Evolutionary conservation across 2,329 filamentous ascomycete species (phyloP), one percentile per base, ranked within the genome.

Genomic region (Dryadomyces quercus-mongolicae): DNA sequence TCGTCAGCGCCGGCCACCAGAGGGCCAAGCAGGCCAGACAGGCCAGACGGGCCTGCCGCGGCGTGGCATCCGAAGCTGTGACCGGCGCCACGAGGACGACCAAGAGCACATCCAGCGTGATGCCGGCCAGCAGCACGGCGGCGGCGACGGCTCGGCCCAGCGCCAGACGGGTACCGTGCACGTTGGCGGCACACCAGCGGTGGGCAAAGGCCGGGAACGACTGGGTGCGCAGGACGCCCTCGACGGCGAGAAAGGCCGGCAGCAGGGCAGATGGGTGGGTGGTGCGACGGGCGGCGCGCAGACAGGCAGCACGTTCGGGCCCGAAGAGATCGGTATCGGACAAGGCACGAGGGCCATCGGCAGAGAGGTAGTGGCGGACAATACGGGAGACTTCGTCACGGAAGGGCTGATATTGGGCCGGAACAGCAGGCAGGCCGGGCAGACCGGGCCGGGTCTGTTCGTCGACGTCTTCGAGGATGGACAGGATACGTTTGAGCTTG

Each of bases 211-310:
- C 64, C 2, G 70, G 69, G 56, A 73, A 70, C 5, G 65, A 64
- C 47, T 66, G 64, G 25, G 64, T 63, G 51, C 68, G 64, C 15
- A 74, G 63, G 4, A 61, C 58, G 13, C 65, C 59, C 54, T 74
- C 71, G 54, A 67, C 64, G 6, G 66, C 62, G 13, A 68, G 59
- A 46, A 70, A 69, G 8, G 68, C 69, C 0, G 68, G 65, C 0
- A 71, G 62, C 5, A 74, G 66, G 1, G 70, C 69, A 0, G 71
- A 72, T 1, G 72, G 71, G 59, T 74, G 72, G 2, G 71, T 74
- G 0, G 72, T 74, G 38, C 69, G 65, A 50, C 68, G 63, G 0
- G 68, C 62, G 0, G 71, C 71, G 18, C 67, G 66, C 21, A 72
- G 65, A 18, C 71, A 70, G 12, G 65, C 61, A 5, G 63, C 61